Conservation (phyloP, 345 rosid species). For the Cardamine chenopodiifolia region DNA sequence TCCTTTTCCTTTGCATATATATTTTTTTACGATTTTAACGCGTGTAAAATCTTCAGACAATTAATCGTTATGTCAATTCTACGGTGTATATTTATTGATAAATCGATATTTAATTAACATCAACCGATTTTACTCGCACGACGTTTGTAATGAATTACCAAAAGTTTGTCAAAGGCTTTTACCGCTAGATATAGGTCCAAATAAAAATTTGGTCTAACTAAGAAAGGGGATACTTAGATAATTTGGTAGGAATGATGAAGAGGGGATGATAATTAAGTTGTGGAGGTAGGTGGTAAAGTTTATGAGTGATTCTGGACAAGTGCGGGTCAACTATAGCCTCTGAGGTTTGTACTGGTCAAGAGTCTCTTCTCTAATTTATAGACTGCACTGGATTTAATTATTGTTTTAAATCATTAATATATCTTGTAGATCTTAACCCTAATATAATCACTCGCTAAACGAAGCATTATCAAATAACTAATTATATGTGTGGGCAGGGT, state of each 20-base stretch:
- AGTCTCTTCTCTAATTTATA: conserved; percentile 24
- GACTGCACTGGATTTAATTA: conserved; percentile 13
- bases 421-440: conserved; percentile 10
- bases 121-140: background rate
- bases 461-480: background rate
- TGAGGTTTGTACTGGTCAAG: conserved; percentile 33
- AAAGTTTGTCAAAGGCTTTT: conserved; percentile 6
- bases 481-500: conserved; percentile 1
- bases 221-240: conserved; percentile 2
- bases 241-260: conserved; percentile 34
- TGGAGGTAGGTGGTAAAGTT: conserved; percentile 46
- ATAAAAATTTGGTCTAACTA: background rate
- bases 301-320: conserved; percentile 38
- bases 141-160: background rate
- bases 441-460: conserved; percentile 24
- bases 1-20: background rate
- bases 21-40: background rate
- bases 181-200: background rate
- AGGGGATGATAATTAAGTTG: conserved; percentile 23
- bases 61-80: background rate
- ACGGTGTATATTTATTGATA: conserved; percentile 12
- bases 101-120: background rate
- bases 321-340: conserved; percentile 36
- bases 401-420: background rate
- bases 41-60: background rate